These are phyloP conservation scores for Phytophthora hibernalis DNA, from an alignment of 352 stramenopile species.

Conservation along the genomic window DNA sequence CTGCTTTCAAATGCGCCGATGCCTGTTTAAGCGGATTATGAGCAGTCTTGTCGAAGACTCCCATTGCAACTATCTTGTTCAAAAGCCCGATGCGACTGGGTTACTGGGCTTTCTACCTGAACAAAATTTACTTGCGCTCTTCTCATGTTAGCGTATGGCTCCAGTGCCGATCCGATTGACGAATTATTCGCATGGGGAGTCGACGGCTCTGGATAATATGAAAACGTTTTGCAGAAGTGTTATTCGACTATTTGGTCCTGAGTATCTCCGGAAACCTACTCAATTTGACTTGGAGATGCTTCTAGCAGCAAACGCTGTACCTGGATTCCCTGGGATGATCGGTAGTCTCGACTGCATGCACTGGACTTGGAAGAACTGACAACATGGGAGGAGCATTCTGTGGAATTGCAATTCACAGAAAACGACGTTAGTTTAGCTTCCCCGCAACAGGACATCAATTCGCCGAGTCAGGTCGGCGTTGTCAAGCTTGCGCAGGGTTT, in stretches of 20 bases:
- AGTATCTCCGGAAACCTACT: background rate
- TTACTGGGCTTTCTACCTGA: slow-evolving; percentile 1
- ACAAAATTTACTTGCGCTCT: slow-evolving; percentile 5
- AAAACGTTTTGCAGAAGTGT: background rate
- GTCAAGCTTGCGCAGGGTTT: too few relatives aligned
- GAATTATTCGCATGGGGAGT: slow-evolving; percentile 4
- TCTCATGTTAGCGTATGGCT: background rate
- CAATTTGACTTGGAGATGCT: background rate
- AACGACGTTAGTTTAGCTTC: too few relatives aligned
- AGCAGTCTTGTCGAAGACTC: slow-evolving; percentile 1
- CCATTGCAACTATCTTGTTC: slow-evolving; percentile 7
- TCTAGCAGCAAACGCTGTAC: background rate
- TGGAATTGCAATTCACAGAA: too few relatives aligned
- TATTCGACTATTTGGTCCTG: background rate
- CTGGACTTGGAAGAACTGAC: slow-evolving; percentile 10
- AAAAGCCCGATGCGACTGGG: too few relatives aligned
- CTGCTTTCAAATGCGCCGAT: background rate
- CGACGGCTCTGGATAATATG: background rate
- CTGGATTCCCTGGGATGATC: background rate
- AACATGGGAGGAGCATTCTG: too few relatives aligned
- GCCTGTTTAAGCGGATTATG: background rate
- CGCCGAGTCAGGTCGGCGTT: too few relatives aligned
- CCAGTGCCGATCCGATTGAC: slow-evolving; percentile 4
- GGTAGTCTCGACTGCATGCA: background rate
- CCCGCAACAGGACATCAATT: too few relatives aligned